These are phyloP conservation scores for Gossypium gossypioides DNA, from an alignment of 441 rosid species.

Conservation along the genomic window DNA sequence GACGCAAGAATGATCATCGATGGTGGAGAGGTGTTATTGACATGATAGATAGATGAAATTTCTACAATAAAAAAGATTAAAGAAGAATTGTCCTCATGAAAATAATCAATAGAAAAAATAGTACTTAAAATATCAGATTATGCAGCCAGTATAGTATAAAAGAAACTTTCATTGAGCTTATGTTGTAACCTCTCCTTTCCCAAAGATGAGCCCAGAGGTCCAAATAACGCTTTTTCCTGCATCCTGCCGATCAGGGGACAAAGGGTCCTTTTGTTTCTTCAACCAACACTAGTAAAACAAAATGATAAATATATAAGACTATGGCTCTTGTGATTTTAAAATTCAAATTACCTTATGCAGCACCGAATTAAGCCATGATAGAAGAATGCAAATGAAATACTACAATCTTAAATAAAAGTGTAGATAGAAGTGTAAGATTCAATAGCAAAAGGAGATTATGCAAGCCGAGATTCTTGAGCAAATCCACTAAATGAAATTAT, in stretches of 20 bases:
- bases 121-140: not conserved
- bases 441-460: not conserved
- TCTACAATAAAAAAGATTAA: not conserved
- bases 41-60: not conserved
- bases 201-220: constrained; percentile 88
- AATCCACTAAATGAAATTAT: too few species aligned
- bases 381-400: not conserved
- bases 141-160: not conserved
- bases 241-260: constrained; percentile 58
- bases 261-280: constrained; percentile 77
- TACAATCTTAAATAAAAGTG: not conserved
- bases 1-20: constrained; percentile 8
- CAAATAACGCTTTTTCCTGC: constrained; percentile 50
- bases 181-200: constrained; percentile 68
- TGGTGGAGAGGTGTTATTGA: not conserved
- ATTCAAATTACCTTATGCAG: not conserved
- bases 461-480: too few species aligned
- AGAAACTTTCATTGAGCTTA: constrained; percentile 4
- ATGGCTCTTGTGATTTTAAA: not conserved
- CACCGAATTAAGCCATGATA: not conserved
- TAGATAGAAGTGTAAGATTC: not conserved
- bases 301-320: not conserved
- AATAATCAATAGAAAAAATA: not conserved
- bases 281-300: constrained; percentile 64
- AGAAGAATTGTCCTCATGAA: not conserved